Percentiles rank a stretch among this genome's conserved stretches.
Evolutionary conservation across 2,329 filamentous ascomycete genomes (phyloP).

Genomic region (Calonectria honghensis): DNA sequence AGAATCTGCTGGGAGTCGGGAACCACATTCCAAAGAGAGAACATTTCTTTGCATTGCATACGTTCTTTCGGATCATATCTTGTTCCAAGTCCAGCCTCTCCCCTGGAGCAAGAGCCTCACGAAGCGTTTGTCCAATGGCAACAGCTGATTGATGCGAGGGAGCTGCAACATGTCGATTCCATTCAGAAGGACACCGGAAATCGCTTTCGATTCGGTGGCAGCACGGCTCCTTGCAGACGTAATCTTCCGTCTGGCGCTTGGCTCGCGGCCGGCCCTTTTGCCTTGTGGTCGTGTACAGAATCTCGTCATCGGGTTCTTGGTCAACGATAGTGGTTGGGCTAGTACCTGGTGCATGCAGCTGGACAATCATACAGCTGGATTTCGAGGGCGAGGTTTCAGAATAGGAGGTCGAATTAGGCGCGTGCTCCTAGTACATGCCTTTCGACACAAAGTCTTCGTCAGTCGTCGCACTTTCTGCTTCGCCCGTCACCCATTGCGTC

Average conservation of each 20-base stretch:
- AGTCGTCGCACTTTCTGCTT: constrained; percentile 26
- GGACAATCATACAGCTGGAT: neutral
- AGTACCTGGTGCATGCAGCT: neutral
- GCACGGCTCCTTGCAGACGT: constrained; percentile 45
- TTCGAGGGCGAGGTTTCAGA: neutral
- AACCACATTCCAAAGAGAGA: constrained; percentile 35
- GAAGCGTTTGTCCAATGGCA: constrained; percentile 36
- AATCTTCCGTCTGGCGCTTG: neutral
- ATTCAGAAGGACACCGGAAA: constrained; percentile 47
- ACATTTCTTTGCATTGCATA: constrained; percentile 34
- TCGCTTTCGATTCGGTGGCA: constrained; percentile 43
- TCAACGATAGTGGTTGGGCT: constrained; percentile 8
- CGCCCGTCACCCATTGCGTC: constrained; percentile 37
- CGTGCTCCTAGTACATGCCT: constrained; percentile 36
- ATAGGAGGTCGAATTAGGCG: constrained; percentile 32
- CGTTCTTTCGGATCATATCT: constrained; percentile 42
- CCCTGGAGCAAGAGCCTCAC: neutral
- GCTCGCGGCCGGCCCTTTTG: no score
- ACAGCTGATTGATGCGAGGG: constrained; percentile 39
- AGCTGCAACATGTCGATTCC: constrained; percentile 40
- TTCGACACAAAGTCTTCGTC: constrained; percentile 33
- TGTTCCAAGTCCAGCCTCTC: constrained; percentile 43
- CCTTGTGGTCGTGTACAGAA: constrained; percentile 10
- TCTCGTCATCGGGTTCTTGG: neutral
- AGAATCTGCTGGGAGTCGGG: constrained; percentile 27